A percentile compares a stretch with the other conserved stretches of the same genome.
Evolutionary conservation across 2,329 filamentous ascomycete genomes (phyloP).

Genomic region (Aquanectria penicillioides): DNA sequence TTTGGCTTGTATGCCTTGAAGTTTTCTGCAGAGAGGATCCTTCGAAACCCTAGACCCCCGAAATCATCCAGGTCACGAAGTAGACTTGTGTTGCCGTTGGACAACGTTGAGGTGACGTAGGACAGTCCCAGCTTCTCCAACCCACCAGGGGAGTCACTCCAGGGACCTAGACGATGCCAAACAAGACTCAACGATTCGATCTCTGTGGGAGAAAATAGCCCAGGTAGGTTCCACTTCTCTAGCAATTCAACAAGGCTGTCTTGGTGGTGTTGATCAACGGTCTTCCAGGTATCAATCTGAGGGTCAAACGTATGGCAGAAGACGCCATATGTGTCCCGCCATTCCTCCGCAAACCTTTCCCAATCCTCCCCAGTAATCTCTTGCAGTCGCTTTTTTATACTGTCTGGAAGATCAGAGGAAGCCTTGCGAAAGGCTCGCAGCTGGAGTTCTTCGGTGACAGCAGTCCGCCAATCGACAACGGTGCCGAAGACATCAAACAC

Average conservation of each 20-base stretch:
- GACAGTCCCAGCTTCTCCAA: constrained; percentile 59
- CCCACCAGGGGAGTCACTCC: constrained; percentile 70
- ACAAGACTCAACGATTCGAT: constrained; percentile 70
- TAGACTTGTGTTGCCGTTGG: constrained; percentile 78
- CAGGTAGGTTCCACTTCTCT: constrained; percentile 61
- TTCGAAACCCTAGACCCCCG: constrained; percentile 69
- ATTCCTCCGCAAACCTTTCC: constrained; percentile 73
- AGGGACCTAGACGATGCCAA: constrained; percentile 79
- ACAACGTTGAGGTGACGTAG: constrained; percentile 73
- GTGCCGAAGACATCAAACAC: constrained; percentile 85
- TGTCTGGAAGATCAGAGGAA: constrained; percentile 58
- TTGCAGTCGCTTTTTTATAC: constrained; percentile 58
- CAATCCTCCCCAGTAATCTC: constrained; percentile 67
- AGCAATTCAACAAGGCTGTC: constrained; percentile 71
- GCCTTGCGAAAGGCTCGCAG: constrained; percentile 59
- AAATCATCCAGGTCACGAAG: constrained; percentile 70
- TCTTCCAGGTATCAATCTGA: constrained; percentile 65
- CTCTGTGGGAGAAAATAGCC: constrained; percentile 70
- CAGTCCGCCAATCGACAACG: constrained; percentile 80
- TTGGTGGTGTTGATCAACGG: constrained; percentile 77
- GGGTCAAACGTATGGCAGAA: constrained; percentile 68
- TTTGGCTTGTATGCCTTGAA: constrained; percentile 82
- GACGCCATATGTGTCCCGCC: constrained; percentile 70
- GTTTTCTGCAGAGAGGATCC: constrained; percentile 73
- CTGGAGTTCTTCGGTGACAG: constrained; percentile 69